Evolutionary conservation across 352 stramenopile genomes (phyloP).

Genomic region (Globisporangium echinulatum): DNA sequence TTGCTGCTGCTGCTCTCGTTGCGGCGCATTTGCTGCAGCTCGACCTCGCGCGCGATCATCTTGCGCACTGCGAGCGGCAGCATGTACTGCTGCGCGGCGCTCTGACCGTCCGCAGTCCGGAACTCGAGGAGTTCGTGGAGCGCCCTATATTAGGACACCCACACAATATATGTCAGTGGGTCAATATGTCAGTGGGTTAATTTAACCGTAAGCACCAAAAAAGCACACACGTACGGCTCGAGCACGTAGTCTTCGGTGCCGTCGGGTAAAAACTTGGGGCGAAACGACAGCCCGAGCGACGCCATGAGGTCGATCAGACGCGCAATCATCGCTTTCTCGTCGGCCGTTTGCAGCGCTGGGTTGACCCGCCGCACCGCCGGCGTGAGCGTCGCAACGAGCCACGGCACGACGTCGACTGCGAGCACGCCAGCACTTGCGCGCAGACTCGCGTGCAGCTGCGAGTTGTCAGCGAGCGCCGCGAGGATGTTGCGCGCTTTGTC

Average conservation of each 20-base stretch:
- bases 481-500: slow-evolving; percentile 69
- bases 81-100: slow-evolving; percentile 16
- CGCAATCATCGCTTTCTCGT: slow-evolving; percentile 62
- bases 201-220: not conserved
- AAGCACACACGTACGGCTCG: slow-evolving; percentile 54
- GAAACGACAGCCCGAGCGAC: slow-evolving; percentile 71
- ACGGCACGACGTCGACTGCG: slow-evolving; percentile 71
- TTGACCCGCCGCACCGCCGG: slow-evolving; percentile 59
- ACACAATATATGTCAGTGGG: not conserved
- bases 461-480: slow-evolving; percentile 51
- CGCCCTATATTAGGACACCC: slow-evolving; percentile 20
- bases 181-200: not conserved
- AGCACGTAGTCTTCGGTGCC: slow-evolving; percentile 64
- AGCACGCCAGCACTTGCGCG: slow-evolving; percentile 53
- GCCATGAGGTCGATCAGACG: slow-evolving; percentile 74
- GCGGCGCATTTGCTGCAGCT: slow-evolving; percentile 73
- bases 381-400: slow-evolving; percentile 56
- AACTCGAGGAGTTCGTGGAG: slow-evolving; percentile 72
- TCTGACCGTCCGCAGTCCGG: slow-evolving; percentile 21
- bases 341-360: slow-evolving; percentile 42
- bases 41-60: slow-evolving; percentile 75
- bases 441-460: slow-evolving; percentile 49
- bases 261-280: slow-evolving; percentile 57
- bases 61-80: slow-evolving; percentile 62
- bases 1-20: slow-evolving; percentile 25